Conservation (phyloP, 1,284 basidiomycete genomes). For the Schizophyllum amplum region DNA sequence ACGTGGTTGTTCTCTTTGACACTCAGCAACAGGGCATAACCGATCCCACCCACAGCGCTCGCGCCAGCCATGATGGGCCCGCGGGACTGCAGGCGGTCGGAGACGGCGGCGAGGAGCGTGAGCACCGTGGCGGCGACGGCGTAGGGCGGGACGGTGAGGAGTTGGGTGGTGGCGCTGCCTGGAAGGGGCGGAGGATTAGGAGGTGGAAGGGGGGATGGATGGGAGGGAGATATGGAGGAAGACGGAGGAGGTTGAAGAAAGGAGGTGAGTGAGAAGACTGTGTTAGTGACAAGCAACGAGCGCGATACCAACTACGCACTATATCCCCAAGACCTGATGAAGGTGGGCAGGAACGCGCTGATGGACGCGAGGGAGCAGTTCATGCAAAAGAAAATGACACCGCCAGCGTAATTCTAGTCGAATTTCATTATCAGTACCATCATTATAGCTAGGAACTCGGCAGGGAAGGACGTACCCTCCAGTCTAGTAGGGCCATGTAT, state of each 20-base stretch:
- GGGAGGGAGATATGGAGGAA: slow-evolving; percentile 18
- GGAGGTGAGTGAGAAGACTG: too few species aligned
- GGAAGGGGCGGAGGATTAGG: not conserved
- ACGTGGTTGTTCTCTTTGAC: slow-evolving; percentile 9
- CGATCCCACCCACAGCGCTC: slow-evolving; percentile 46
- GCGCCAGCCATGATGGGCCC: slow-evolving; percentile 50
- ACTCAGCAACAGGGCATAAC: slow-evolving; percentile 51
- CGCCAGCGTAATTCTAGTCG: slow-evolving; percentile 52
- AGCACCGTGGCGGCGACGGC: slow-evolving; percentile 58
- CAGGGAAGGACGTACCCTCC: slow-evolving; percentile 64
- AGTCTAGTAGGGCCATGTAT: slow-evolving; percentile 58
- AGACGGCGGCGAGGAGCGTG: slow-evolving; percentile 52
- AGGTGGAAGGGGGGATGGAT: not conserved
- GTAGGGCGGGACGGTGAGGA: slow-evolving; percentile 14
- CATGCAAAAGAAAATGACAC: slow-evolving; percentile 69
- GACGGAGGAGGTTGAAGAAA: too few species aligned
- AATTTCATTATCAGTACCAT: too few species aligned
- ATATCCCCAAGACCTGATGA: too few species aligned
- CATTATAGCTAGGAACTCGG: too few species aligned
- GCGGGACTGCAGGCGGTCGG: slow-evolving; percentile 67
- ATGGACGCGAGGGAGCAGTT: slow-evolving; percentile 76
- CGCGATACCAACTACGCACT: too few species aligned
- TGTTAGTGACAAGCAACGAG: too few species aligned
- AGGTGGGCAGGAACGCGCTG: slow-evolving; percentile 59
- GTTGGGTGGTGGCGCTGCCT: slow-evolving; percentile 12